phyloP scores from a whole-genome alignment of 1,284 basidiomycete species.

The Golubevia pallescens region DNA sequence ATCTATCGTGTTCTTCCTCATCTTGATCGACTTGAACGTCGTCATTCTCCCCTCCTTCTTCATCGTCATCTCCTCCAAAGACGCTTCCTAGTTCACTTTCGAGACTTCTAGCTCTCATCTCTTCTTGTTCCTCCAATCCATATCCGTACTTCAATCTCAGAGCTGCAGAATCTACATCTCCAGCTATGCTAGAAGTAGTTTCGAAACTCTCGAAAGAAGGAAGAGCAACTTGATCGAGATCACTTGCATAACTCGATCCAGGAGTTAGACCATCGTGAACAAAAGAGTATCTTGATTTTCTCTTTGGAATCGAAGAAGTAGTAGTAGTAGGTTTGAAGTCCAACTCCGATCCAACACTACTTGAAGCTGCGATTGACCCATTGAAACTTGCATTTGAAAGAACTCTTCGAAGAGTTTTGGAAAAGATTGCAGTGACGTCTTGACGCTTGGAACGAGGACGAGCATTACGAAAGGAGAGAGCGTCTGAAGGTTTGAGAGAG shows the following conservation, averaged over 20 bases:
- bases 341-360: neutral
- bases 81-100: constrained; percentile 53
- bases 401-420: neutral
- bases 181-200: neutral
- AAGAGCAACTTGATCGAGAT: neutral
- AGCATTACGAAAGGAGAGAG: constrained; percentile 6
- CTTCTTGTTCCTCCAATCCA: neutral
- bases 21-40: neutral
- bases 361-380: neutral
- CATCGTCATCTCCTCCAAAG: constrained; percentile 25
- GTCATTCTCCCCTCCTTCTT: constrained; percentile 11
- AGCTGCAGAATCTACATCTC: neutral
- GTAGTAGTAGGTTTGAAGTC: neutral
- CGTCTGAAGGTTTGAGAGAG: constrained; percentile 23
- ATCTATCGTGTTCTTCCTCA: neutral
- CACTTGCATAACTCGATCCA: neutral
- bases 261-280: neutral
- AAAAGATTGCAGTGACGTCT: neutral
- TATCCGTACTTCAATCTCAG: neutral
- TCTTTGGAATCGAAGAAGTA: neutral
- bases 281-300: neutral
- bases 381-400: neutral
- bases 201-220: neutral
- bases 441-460: neutral
- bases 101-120: constrained; percentile 22